Conservation (phyloP, 2,329 filamentous ascomycete genomes). For the Amauroascus niger region DNA sequence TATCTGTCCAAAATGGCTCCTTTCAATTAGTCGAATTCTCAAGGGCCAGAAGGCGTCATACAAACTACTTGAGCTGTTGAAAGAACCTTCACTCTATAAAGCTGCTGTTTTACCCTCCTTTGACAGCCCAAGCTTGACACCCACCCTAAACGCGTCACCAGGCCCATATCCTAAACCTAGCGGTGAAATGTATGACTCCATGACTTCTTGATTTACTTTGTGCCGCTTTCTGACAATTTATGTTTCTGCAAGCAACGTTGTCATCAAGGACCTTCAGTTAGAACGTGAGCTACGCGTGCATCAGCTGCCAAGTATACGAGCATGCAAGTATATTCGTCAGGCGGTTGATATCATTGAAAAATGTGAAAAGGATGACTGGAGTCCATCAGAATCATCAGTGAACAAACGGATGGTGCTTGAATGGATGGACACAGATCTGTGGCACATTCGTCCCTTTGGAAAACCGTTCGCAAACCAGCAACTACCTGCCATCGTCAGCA, state of each 20-base stretch:
- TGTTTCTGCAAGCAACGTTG: neutral
- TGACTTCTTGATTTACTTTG: no score
- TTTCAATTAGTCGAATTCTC: constrained; percentile 10
- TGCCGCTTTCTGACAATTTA: neutral
- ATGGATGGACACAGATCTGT: constrained; percentile 16
- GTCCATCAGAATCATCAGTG: constrained; percentile 6
- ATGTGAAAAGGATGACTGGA: constrained; percentile 13
- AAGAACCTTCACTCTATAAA: constrained; percentile 14
- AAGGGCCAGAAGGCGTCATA: constrained; percentile 15
- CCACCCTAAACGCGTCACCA: no score
- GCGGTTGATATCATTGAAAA: constrained; percentile 12
- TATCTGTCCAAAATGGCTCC: no score
- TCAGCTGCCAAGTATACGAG: constrained; percentile 3
- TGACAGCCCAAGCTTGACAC: no score
- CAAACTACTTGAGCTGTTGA: constrained; percentile 10
- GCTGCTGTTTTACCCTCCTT: constrained; percentile 2
- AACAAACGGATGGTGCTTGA: constrained; percentile 14
- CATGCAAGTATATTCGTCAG: constrained; percentile 10
- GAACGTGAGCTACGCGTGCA: constrained; percentile 12
- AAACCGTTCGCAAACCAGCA: constrained; percentile 14
- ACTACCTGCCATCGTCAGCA: constrained; percentile 12
- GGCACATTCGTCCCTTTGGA: constrained; percentile 12
- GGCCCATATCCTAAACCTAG: no score
- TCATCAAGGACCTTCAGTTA: constrained; percentile 10
- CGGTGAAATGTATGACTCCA: no score